These are phyloP conservation scores for Chalciporus sp. DNA, from an alignment of 1,284 basidiomycete genomes.

Conservation along the genomic window DNA sequence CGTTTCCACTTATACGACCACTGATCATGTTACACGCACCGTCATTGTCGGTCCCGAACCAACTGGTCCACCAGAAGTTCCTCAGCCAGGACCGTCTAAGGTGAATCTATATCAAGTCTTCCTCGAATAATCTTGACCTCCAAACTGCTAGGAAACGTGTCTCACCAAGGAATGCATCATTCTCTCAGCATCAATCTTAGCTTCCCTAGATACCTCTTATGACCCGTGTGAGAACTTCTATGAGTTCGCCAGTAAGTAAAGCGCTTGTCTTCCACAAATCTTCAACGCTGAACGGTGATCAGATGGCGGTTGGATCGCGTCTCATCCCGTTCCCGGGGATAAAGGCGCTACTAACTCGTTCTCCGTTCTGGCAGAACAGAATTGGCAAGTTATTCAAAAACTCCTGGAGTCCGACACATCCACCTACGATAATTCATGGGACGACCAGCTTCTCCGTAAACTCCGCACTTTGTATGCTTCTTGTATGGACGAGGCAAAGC, in stretches of 20 bases:
- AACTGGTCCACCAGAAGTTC: conserved; percentile 33
- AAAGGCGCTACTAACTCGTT: conserved; percentile 73
- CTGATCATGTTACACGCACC: conserved; percentile 34
- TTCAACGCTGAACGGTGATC: conserved; percentile 1
- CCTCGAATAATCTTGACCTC: background rate
- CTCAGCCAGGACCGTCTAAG: conserved; percentile 30
- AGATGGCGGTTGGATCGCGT: conserved; percentile 84
- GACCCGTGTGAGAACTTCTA: conserved; percentile 98
- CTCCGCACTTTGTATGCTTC: conserved; percentile 81
- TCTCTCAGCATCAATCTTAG: conserved; percentile 82
- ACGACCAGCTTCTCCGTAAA: conserved; percentile 75
- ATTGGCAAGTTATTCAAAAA: conserved; percentile 63
- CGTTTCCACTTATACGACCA: conserved; percentile 39
- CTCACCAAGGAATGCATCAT: conserved; percentile 81
- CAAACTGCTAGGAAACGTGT: conserved; percentile 59
- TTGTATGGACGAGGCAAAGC: conserved; percentile 75
- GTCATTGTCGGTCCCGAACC: conserved; percentile 37
- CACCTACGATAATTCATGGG: conserved; percentile 43
- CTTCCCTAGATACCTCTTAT: conserved; percentile 77
- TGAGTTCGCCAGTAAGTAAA: conserved; percentile 77
- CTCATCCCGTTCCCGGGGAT: conserved; percentile 83
- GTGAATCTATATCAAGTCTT: conserved; percentile 10
- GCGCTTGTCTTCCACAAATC: conserved; percentile 2
- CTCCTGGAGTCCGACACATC: conserved; percentile 51
- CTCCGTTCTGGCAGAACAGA: conserved; percentile 61